Evolutionary conservation across 257 asterid species (phyloP).

Genomic region (Lycium ferocissimum): DNA sequence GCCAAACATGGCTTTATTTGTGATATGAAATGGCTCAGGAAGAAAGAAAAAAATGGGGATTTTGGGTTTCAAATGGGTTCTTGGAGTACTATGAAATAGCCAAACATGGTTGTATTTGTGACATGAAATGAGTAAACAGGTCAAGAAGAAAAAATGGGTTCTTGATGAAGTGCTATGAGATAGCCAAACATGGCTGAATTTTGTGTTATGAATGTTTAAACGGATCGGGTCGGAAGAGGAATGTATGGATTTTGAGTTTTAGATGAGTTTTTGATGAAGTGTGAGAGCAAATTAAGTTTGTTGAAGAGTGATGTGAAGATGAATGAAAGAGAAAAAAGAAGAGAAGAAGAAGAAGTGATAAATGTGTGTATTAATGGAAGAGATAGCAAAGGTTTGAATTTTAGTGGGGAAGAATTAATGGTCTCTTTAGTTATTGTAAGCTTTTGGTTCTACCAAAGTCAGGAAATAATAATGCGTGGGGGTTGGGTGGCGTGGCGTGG

Average conservation of each 20-base stretch:
- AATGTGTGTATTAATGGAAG: background rate
- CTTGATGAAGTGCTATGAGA: too few relatives aligned
- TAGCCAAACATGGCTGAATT: too few relatives aligned
- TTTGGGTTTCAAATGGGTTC: too few relatives aligned
- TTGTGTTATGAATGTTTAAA: too few relatives aligned
- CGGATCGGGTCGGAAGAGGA: background rate
- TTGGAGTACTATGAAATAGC: too few relatives aligned
- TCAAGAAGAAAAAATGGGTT: background rate
- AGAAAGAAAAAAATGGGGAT: too few relatives aligned
- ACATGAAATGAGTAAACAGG: too few relatives aligned
- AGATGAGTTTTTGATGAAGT: background rate
- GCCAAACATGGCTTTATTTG: too few relatives aligned
- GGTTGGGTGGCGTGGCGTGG: too few relatives aligned
- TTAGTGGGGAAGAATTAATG: conserved; percentile 26
- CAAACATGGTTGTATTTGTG: too few relatives aligned
- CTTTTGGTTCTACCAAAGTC: conserved; percentile 29
- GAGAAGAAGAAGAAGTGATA: background rate
- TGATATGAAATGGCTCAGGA: too few relatives aligned
- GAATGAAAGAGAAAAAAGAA: background rate
- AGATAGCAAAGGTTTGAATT: conserved; percentile 11
- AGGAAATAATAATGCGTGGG: background rate
- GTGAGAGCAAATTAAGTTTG: background rate
- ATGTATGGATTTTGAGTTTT: background rate
- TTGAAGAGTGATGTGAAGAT: background rate
- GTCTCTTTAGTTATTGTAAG: conserved; percentile 28